phyloP scores from a whole-genome alignment of 2,329 filamentous ascomycete species.

The Ophiosphaerella korrae region DNA sequence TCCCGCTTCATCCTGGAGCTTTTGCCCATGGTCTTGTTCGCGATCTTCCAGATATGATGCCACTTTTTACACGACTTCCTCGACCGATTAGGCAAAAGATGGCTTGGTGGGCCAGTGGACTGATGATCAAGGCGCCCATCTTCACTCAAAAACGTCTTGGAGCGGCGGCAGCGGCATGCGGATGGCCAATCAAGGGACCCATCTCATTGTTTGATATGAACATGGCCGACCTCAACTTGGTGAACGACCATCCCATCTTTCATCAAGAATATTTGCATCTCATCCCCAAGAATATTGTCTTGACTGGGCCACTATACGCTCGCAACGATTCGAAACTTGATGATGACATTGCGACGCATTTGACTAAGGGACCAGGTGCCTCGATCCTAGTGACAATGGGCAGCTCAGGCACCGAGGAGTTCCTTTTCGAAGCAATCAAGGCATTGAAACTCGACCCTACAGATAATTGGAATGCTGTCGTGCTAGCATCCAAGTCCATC shows the following conservation, averaged over 20 bases:
- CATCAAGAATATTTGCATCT: conserved; percentile 37
- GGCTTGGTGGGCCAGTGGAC: conserved; percentile 31
- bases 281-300: conserved; percentile 36
- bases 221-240: conserved; percentile 42
- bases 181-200: conserved; percentile 36
- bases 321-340: conserved; percentile 28
- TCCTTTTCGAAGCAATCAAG: conserved; percentile 39
- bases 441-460: conserved; percentile 28
- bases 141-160: conserved; percentile 39
- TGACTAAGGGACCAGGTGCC: conserved; percentile 27
- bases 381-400: conserved; percentile 40
- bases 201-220: conserved; percentile 44
- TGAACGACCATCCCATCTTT: conserved; percentile 41
- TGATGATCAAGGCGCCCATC: conserved; percentile 41
- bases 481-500: conserved; percentile 38
- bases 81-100: conserved; percentile 32
- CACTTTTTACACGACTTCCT: conserved; percentile 37
- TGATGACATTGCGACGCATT: conserved; percentile 32
- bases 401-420: conserved; percentile 37
- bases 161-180: conserved; percentile 32
- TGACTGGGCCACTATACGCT: conserved; percentile 37
- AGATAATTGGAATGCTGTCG: conserved; percentile 38
- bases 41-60: conserved; percentile 41
- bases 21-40: conserved; percentile 37
- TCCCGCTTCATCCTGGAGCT: conserved; percentile 33